A percentile compares a stretch with the other conserved stretches of the same genome.
Conservation (phyloP, 164 flowering plant genomes). For the Magnolia changhungtana region DNA sequence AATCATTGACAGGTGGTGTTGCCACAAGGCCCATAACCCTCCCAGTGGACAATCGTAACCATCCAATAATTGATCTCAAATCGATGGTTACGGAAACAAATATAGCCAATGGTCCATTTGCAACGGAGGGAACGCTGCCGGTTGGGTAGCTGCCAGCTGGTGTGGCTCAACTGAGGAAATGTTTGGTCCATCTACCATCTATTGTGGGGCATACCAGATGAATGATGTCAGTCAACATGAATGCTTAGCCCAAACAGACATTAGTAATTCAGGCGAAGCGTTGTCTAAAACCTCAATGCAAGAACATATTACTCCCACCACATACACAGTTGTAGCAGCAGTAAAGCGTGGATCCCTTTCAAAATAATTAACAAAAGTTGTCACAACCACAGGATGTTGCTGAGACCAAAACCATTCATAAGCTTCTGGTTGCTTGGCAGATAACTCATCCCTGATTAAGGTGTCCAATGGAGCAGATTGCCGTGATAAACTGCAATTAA, state of each 20-base stretch:
- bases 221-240: background rate
- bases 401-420: slow-evolving; percentile 94
- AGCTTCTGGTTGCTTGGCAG: slow-evolving; percentile 70
- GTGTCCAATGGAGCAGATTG: slow-evolving; percentile 84
- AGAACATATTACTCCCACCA: slow-evolving; percentile 4
- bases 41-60: too few species aligned
- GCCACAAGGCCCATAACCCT: too few species aligned
- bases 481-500: slow-evolving; percentile 61
- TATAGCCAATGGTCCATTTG: too few species aligned
- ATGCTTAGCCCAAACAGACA: background rate
- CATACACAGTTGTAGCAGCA: slow-evolving; percentile 79
- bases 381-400: slow-evolving; percentile 69
- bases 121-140: too few species aligned
- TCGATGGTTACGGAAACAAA: too few species aligned
- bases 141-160: too few species aligned
- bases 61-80: too few species aligned
- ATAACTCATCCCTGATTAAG: slow-evolving; percentile 63
- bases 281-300: background rate
- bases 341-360: slow-evolving; percentile 68
- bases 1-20: too few species aligned
- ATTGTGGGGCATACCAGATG: background rate
- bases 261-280: background rate
- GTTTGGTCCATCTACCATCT: background rate
- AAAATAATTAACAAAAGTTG: slow-evolving; percentile 68
- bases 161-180: too few species aligned